Percentiles rank a stretch among this genome's conserved stretches.
Evolutionary conservation across 352 stramenopile genomes (phyloP).

Genomic region (Phytophthora syringae): DNA sequence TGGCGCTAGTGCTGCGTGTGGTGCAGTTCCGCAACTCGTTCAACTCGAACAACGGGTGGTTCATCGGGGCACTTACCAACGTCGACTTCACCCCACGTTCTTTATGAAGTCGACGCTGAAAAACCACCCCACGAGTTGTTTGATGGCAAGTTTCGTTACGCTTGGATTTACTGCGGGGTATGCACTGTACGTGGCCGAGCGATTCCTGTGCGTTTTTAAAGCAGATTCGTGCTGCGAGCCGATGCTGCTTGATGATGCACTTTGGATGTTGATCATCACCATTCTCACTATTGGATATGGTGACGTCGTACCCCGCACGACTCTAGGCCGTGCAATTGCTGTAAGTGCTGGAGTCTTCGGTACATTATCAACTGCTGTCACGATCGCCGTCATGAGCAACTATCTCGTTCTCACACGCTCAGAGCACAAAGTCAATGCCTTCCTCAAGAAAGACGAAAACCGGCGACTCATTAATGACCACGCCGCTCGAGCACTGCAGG

Average conservation of each 20-base stretch:
- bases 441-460: slow-evolving; percentile 80
- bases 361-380: slow-evolving; percentile 67
- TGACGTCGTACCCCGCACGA: slow-evolving; percentile 65
- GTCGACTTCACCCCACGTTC: slow-evolving; percentile 77
- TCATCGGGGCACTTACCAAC: slow-evolving; percentile 80
- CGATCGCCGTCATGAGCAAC: slow-evolving; percentile 79
- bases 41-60: slow-evolving; percentile 85
- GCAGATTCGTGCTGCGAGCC: slow-evolving; percentile 60
- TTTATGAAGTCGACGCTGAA: slow-evolving; percentile 84
- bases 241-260: slow-evolving; percentile 53
- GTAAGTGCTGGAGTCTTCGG: slow-evolving; percentile 60
- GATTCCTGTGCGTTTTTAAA: slow-evolving; percentile 74
- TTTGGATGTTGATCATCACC: slow-evolving; percentile 77
- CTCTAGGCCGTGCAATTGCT: slow-evolving; percentile 52
- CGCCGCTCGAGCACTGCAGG: slow-evolving; percentile 66
- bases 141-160: slow-evolving; percentile 46
- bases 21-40: slow-evolving; percentile 74
- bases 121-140: slow-evolving; percentile 60
- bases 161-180: slow-evolving; percentile 62
- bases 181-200: slow-evolving; percentile 70
- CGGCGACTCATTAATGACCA: slow-evolving; percentile 62
- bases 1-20: slow-evolving; percentile 61
- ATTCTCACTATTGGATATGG: slow-evolving; percentile 80
- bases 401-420: slow-evolving; percentile 78
- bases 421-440: slow-evolving; percentile 83